Evolutionary conservation across 2,329 filamentous ascomycete species (phyloP).

Genomic region (Penicillium aurantiogriseum): DNA sequence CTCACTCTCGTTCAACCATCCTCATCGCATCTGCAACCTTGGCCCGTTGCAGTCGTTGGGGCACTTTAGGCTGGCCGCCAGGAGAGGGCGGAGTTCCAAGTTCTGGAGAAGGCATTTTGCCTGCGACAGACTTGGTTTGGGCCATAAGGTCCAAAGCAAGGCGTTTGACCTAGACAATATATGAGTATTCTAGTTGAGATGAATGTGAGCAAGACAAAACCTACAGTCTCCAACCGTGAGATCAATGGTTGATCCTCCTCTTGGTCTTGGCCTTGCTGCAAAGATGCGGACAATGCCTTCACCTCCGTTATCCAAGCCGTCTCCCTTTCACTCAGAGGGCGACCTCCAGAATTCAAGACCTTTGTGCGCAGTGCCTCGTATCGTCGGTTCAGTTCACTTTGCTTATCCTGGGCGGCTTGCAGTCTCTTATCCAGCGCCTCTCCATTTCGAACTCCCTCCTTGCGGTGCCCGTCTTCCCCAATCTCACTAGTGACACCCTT

Average conservation of each 20-base stretch:
- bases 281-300: conserved; percentile 36
- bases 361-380: conserved; percentile 48
- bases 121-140: conserved; percentile 37
- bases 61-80: conserved; percentile 34
- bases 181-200: conserved; percentile 14
- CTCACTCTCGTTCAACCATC: conserved; percentile 52
- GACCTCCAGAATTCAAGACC: conserved; percentile 43
- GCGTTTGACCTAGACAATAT: conserved; percentile 37
- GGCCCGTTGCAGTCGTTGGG: conserved; percentile 45
- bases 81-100: conserved; percentile 33
- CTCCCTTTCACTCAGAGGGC: conserved; percentile 48
- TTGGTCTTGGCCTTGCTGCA: conserved; percentile 27
- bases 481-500: conserved; percentile 43
- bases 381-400: conserved; percentile 41
- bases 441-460: conserved; percentile 32
- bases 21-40: conserved; percentile 50
- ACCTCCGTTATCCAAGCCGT: conserved; percentile 48
- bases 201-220: conserved; percentile 1
- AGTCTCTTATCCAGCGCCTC: conserved; percentile 42
- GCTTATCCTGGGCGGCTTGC: conserved; percentile 40
- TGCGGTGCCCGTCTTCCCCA: conserved; percentile 36
- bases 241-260: conserved; percentile 29
- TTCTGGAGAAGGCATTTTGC: conserved; percentile 29
- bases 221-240: conserved; percentile 43
- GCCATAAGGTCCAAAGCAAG: conserved; percentile 39